Evolutionary conservation across 2,329 filamentous ascomycete genomes (phyloP), one percentile per base, ranked within the genome.

Genomic region (Macroventuria anomochaeta): DNA sequence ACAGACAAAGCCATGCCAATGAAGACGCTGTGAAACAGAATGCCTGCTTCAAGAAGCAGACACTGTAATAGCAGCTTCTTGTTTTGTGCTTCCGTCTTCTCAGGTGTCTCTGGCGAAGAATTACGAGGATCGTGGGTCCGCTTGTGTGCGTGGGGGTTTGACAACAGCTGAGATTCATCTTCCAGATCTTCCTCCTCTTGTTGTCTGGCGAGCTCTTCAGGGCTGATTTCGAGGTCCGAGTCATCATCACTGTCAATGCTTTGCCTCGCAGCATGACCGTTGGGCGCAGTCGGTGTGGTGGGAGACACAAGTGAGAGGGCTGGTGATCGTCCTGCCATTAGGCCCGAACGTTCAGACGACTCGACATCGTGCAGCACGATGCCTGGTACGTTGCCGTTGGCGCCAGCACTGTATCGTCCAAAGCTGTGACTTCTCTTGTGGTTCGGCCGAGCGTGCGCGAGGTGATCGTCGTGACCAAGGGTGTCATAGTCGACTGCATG

Each of bases 21-120:
- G 70, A 90, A 90, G 54, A 92, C 83, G 56, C 86, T 89, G 75
- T 92, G 89, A 70, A 92, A 92, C 10, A 92, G 79, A 59, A 92
- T 92, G 56, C 89, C 89, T 51, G 88, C 87, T 72, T 92, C 89
- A 5, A 92, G 81, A 2, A 92, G 81, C 4, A 89, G 83, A 61
- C 90, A 90, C 73, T 92, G 89, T 63, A 90, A 79, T 2, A 88
- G 82, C 71, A 87, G 83, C 64, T 85, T 88, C 66, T 84, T 82
- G 33, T 71, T 72, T 72, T 83, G 80, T 13, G 75, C 80, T 59
- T 79, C 72, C 0, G 68, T 69, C 58, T 69, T 68, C 36, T 72
- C 67, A 5, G 55, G 37, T 8, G 59, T 57, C 13, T 64, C 58
- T 28, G 61, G 57, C 15, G 59, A 53, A 13, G 60, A 20, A 29